Evolutionary conservation across 345 rosid species (phyloP).

Genomic region (Gossypium australe): DNA sequence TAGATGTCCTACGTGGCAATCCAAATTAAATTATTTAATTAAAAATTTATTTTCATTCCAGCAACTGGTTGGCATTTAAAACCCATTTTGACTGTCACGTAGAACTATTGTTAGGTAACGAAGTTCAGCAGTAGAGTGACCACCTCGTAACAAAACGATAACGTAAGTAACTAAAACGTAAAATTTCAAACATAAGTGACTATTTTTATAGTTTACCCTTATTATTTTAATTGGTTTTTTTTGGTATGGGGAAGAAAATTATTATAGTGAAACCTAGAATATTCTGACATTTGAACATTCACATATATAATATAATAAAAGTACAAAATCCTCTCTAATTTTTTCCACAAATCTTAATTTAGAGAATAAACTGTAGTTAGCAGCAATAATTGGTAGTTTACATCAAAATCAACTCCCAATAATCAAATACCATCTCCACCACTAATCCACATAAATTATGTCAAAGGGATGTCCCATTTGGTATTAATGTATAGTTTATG

Average conservation of each 20-base stretch:
- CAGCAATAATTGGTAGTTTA: background rate
- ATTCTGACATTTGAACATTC: background rate
- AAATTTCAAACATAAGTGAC: too few species aligned
- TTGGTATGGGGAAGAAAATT: background rate
- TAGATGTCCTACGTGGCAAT: too few species aligned
- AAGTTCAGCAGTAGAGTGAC: too few species aligned
- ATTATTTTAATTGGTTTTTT: background rate
- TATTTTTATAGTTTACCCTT: too few species aligned
- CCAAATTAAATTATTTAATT: too few species aligned
- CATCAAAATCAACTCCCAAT: constrained; percentile 16
- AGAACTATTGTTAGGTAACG: too few species aligned
- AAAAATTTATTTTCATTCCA: too few species aligned
- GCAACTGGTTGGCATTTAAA: too few species aligned
- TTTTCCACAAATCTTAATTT: background rate
- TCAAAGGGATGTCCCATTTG: constrained; percentile 12
- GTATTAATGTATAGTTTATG: background rate
- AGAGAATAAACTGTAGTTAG: background rate
- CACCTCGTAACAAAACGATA: too few species aligned
- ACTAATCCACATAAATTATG: constrained; percentile 22
- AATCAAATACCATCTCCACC: constrained; percentile 10
- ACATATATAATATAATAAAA: background rate
- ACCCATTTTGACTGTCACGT: too few species aligned
- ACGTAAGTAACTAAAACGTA: too few species aligned
- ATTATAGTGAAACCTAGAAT: background rate
- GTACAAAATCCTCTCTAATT: background rate